Base-by-base conservation (phyloP, 2,329 filamentous ascomycete genomes). In the Calonectria crousiana region DNA sequence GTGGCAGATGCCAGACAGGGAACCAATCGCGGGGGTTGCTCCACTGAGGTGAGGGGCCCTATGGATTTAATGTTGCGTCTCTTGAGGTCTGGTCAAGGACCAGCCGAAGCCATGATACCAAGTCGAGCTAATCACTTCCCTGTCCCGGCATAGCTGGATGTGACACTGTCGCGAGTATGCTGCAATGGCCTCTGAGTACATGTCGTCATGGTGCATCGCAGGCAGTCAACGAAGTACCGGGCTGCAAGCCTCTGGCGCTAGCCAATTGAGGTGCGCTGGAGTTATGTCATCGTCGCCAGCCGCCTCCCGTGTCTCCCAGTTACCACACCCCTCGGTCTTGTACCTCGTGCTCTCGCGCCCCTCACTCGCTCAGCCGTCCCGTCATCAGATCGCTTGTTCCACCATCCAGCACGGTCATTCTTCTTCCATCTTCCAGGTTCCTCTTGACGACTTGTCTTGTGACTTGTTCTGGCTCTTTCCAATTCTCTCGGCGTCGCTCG, bases 391-490 rank as follows among this genome's bases (percentile, higher is more conserved):
- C 56, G 71, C 51, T 67, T 73, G 71, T 69, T 73, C 71, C 32
- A 52, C 34, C 58, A 62, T 41, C 66, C 34, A 49, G 26, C 66
- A 52, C 28, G 32, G 51, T 49, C 67, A 67, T 73, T 70, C 41
- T 64, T 69, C 34, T 44, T 58, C 38, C 60, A 64, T 58, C 60
- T 67, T 44, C 44, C 36, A 28, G 11, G 41, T 66, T 18, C 20
- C 30, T 28, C 71, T 67, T 73, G 71, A 60, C 71, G 44, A 53
- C 53, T 62, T 41, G 67, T 67, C 71, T 62, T 73, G 60, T 73
- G 71, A 73, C 66, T 18, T 53, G 68, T 64, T 73, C 51, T 73
- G 71, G 70, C 71, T 73, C 67, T 69, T 73, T 65, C 26, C 58
- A 58, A 66, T 64, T 38, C 47, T 60, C 44, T 51, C 66, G 62